These are phyloP conservation scores for Wickerhamomyces sydowiorum DNA, from an alignment of 805 yeast species.

Conservation along the genomic window DNA sequence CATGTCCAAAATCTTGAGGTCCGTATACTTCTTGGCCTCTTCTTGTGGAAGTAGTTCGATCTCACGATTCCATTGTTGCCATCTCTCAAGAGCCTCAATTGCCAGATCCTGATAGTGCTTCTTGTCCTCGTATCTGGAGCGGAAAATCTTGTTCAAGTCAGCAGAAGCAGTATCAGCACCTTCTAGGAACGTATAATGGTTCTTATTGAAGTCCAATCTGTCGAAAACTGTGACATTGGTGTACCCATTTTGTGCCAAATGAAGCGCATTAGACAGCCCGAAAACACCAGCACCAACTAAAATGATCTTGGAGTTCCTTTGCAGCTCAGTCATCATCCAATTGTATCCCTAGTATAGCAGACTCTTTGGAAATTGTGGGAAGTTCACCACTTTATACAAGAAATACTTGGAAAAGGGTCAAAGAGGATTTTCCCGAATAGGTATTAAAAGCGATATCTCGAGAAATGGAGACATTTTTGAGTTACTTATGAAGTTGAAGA, in stretches of 20 bases:
- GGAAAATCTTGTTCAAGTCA: slow-evolving; percentile 34
- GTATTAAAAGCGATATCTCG: too few species aligned
- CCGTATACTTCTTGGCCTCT: not conserved
- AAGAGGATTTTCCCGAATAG: too few species aligned
- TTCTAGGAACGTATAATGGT: slow-evolving; percentile 24
- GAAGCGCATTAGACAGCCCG: slow-evolving; percentile 41
- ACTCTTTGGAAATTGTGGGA: too few species aligned
- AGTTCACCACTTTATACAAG: too few species aligned
- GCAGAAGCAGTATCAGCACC: slow-evolving; percentile 39
- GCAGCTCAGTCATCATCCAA: too few species aligned
- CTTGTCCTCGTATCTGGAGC: slow-evolving; percentile 33
- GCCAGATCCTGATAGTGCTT: slow-evolving; percentile 26
- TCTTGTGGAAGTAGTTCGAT: not conserved
- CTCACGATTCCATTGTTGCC: slow-evolving; percentile 1
- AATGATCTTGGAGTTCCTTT: too few species aligned
- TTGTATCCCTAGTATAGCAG: too few species aligned
- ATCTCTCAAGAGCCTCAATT: slow-evolving; percentile 9
- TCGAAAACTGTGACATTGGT: slow-evolving; percentile 33
- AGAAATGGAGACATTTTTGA: too few species aligned
- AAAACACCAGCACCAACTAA: slow-evolving; percentile 49
- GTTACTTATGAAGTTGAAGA: too few species aligned
- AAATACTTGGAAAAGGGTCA: too few species aligned
- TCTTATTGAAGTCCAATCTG: slow-evolving; percentile 24
- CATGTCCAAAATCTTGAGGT: not conserved
- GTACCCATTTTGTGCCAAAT: slow-evolving; percentile 33